phyloP scores from a whole-genome alignment of 2,329 filamentous ascomycete genomes.

The Ambrosiella xylebori region DNA sequence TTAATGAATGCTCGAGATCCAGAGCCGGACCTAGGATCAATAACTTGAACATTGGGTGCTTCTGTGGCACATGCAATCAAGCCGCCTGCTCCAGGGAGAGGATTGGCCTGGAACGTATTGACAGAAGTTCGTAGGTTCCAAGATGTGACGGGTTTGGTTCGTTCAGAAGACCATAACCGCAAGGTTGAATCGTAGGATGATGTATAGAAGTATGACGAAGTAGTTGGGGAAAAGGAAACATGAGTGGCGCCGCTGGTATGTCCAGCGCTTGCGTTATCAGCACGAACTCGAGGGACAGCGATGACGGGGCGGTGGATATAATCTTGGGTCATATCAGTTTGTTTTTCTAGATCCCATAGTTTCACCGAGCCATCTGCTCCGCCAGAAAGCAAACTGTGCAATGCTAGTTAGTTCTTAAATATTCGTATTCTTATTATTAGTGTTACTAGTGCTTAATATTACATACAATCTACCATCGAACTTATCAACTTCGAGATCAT shows the following conservation, averaged over 20 bases:
- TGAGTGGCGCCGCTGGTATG: slow-evolving; percentile 61
- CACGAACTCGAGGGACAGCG: slow-evolving; percentile 28
- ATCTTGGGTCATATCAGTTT: slow-evolving; percentile 24
- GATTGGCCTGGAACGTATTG: slow-evolving; percentile 63
- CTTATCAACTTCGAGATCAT: slow-evolving; percentile 60
- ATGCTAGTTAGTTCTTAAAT: neutral
- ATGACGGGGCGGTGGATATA: slow-evolving; percentile 38
- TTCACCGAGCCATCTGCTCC: slow-evolving; percentile 72
- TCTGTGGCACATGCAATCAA: slow-evolving; percentile 81
- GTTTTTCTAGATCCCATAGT: slow-evolving; percentile 67
- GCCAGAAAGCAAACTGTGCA: slow-evolving; percentile 57
- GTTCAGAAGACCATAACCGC: slow-evolving; percentile 55
- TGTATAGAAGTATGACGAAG: slow-evolving; percentile 57
- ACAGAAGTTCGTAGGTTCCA: slow-evolving; percentile 53
- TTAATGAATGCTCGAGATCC: slow-evolving; percentile 51
- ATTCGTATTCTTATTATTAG: neutral
- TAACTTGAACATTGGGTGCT: slow-evolving; percentile 63
- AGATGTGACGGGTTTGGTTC: slow-evolving; percentile 41
- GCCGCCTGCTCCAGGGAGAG: slow-evolving; percentile 42
- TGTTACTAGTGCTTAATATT: neutral
- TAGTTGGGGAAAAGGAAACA: slow-evolving; percentile 62
- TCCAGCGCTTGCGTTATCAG: slow-evolving; percentile 17
- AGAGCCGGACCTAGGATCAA: slow-evolving; percentile 36
- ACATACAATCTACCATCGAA: slow-evolving; percentile 60
- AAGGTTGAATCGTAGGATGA: slow-evolving; percentile 63